Evolutionary conservation across 2,329 filamentous ascomycete species (phyloP).

Genomic region (Trichoderma sp.): DNA sequence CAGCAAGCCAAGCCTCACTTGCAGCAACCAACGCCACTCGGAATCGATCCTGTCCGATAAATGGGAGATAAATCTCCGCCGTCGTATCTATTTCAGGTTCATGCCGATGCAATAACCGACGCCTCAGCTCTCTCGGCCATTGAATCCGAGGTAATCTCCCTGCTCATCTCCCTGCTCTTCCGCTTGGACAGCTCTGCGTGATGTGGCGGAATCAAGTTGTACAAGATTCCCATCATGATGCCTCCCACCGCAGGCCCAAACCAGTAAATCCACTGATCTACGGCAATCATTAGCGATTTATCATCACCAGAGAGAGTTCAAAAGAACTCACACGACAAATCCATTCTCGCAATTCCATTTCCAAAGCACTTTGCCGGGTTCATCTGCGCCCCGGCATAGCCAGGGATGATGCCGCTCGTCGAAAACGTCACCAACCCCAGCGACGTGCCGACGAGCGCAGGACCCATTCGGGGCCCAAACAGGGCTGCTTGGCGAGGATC

Average conservation of each 20-base stretch:
- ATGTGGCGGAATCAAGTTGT: constrained; percentile 37
- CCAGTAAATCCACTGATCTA: constrained; percentile 44
- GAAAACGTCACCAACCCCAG: constrained; percentile 42
- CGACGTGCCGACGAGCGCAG: constrained; percentile 49
- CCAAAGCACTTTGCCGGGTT: constrained; percentile 51
- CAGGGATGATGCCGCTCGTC: constrained; percentile 42
- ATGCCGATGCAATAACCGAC: not conserved
- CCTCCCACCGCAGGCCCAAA: constrained; percentile 37
- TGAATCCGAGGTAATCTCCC: not conserved
- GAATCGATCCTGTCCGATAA: not conserved
- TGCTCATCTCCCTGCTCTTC: not conserved
- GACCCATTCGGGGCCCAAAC: constrained; percentile 52
- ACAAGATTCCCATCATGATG: constrained; percentile 34
- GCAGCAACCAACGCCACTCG: not conserved
- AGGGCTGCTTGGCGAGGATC: constrained; percentile 53
- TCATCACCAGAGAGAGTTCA: not conserved
- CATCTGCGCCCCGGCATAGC: constrained; percentile 46
- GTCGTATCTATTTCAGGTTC: not conserved
- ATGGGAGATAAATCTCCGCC: not conserved
- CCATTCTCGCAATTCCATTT: constrained; percentile 42
- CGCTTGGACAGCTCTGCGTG: constrained; percentile 22
- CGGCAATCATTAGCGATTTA: not conserved
- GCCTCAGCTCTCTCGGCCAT: not conserved
- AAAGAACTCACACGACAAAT: constrained; percentile 29
- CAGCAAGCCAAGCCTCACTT: not conserved